These are phyloP conservation scores for Phialophora tarda DNA, from an alignment of 2,329 filamentous ascomycete genomes.

Conservation along the genomic window DNA sequence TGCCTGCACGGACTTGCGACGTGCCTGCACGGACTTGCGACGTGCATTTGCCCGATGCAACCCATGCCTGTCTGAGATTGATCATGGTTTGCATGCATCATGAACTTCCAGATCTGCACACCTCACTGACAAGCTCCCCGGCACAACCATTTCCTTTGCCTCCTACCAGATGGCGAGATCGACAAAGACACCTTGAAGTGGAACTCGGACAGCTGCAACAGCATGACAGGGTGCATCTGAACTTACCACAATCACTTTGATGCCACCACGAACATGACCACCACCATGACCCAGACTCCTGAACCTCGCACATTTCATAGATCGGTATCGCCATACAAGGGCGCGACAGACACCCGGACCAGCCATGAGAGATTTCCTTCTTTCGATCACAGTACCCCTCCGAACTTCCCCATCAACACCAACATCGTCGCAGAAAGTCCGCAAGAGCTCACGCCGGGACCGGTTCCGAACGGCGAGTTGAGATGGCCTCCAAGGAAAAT, in stretches of 20 bases:
- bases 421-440: conserved; percentile 37
- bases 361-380: conserved; percentile 52
- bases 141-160: conserved; percentile 5
- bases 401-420: conserved; percentile 40
- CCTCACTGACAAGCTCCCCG: background rate
- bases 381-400: conserved; percentile 40
- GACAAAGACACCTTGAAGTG: conserved; percentile 17
- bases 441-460: conserved; percentile 40
- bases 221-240: conserved; percentile 3
- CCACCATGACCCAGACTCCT: conserved; percentile 39
- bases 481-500: conserved; percentile 68
- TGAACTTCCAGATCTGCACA: background rate
- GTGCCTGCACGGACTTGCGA: background rate
- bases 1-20: background rate
- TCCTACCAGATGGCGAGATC: conserved; percentile 18
- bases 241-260: conserved; percentile 22
- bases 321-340: conserved; percentile 36
- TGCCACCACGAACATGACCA: conserved; percentile 34
- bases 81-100: conserved; percentile 12
- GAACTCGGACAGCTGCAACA: conserved; percentile 16
- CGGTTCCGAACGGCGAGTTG: conserved; percentile 48
- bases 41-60: conserved; percentile 8
- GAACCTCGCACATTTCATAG: conserved; percentile 36
- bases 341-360: conserved; percentile 41
- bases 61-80: conserved; percentile 22